Conservation (phyloP, 1,139 yeast genomes). For the Hanseniaspora uvarum region DNA sequence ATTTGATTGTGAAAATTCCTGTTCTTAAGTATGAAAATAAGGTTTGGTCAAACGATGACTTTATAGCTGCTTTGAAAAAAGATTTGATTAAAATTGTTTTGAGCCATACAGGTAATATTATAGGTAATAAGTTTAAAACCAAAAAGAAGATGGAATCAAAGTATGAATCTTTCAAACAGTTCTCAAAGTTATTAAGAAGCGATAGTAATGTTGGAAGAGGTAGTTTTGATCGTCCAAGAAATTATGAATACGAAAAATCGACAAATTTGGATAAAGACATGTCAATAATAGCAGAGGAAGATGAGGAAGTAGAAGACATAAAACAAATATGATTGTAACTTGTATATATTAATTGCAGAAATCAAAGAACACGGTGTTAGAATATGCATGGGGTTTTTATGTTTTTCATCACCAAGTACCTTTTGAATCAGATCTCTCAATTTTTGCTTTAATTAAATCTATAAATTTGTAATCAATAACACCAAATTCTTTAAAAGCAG, state of each 20-base stretch:
- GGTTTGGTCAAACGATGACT: constrained; percentile 72
- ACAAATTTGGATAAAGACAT: neutral
- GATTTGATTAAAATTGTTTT: constrained; percentile 60
- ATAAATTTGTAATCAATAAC: constrained; percentile 68
- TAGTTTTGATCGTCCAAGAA: neutral
- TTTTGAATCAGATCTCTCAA: neutral
- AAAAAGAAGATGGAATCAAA: constrained; percentile 32
- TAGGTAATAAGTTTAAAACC: constrained; percentile 61
- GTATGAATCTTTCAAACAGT: constrained; percentile 39
- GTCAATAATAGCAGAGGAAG: neutral
- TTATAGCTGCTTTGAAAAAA: constrained; percentile 51
- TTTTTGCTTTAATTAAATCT: constrained; percentile 44
- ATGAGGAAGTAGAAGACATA: neutral
- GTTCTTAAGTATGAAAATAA: constrained; percentile 52
- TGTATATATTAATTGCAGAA: too few relatives aligned
- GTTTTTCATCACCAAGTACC: neutral
- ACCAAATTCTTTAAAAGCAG: constrained; percentile 84
- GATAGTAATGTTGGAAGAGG: constrained; percentile 9
- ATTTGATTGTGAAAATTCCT: constrained; percentile 57
- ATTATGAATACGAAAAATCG: neutral
- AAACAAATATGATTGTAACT: neutral
- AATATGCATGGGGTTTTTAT: too few relatives aligned
- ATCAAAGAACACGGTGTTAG: too few relatives aligned
- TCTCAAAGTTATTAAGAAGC: constrained; percentile 23
- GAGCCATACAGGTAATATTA: constrained; percentile 66